A percentile compares a stretch with the other conserved stretches of the same genome.
Conservation (phyloP, 176 grass and related monocot genomes). For the Lolium multiflorum region DNA sequence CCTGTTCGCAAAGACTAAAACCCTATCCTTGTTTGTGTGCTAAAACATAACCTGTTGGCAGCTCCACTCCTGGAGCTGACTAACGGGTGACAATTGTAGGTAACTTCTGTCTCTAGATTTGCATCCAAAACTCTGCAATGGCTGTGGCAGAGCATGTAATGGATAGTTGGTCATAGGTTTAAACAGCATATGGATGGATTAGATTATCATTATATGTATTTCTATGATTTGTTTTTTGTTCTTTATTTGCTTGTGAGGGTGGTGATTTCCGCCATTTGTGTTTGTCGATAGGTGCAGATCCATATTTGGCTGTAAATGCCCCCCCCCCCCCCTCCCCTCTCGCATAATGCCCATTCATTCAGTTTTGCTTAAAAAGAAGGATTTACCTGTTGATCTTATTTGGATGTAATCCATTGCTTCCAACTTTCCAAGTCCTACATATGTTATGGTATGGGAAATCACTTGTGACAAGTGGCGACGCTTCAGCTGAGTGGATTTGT, state of each 20-base stretch:
- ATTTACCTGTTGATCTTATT: neutral
- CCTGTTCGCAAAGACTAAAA: slow-evolving; percentile 1
- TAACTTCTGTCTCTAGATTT: slow-evolving; percentile 40
- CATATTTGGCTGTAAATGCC: no score
- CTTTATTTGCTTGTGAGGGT: neutral
- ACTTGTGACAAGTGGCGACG: no score
- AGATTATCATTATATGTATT: slow-evolving; percentile 14
- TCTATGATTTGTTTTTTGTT: neutral
- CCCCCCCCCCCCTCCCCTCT: no score
- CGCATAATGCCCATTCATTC: neutral
- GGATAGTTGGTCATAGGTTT: slow-evolving; percentile 30
- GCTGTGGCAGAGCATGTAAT: slow-evolving; percentile 47
- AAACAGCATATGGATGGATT: slow-evolving; percentile 40
- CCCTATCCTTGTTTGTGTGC: slow-evolving; percentile 42
- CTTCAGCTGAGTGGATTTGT: no score
- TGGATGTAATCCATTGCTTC: neutral
- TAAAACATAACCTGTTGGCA: slow-evolving; percentile 44
- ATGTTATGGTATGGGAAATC: neutral
- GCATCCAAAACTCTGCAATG: slow-evolving; percentile 45
- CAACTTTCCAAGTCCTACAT: neutral
- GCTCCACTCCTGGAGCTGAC: slow-evolving; percentile 52
- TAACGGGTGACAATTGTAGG: slow-evolving; percentile 43
- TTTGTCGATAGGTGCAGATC: neutral
- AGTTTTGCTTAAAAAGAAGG: no score
- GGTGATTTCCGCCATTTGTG: neutral